A percentile compares a stretch with the other conserved stretches of the same genome.
phyloP scores from a whole-genome alignment of 768 basidiomycete genomes.

The Sarcodon aspratus region DNA sequence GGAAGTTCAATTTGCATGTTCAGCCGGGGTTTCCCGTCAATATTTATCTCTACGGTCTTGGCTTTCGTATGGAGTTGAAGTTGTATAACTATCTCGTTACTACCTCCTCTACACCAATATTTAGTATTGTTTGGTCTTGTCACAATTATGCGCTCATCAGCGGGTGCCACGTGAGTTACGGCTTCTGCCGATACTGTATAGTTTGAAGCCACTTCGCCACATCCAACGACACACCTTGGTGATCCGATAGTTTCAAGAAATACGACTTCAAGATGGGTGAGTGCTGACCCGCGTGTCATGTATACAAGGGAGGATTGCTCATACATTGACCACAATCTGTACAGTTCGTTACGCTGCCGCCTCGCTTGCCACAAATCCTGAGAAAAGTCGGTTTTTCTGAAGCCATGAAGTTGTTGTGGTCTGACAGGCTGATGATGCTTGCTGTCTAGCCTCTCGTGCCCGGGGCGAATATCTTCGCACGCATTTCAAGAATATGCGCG shows the following conservation, averaged over 20 bases:
- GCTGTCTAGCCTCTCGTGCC: constrained; percentile 64
- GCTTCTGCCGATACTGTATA: not conserved
- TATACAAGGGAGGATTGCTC: constrained; percentile 5
- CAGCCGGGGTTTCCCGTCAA: too few relatives aligned
- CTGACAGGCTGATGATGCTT: constrained; percentile 3
- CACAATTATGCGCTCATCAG: too few relatives aligned
- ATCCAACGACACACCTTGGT: not conserved
- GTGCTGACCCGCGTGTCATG: constrained; percentile 4
- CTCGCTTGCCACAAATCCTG: constrained; percentile 80
- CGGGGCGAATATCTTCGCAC: constrained; percentile 97
- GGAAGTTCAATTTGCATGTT: too few relatives aligned
- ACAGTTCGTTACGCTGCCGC: constrained; percentile 92
- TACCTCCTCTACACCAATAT: too few relatives aligned
- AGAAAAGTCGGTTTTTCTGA: constrained; percentile 64
- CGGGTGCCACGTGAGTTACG: not conserved
- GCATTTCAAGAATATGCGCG: constrained; percentile 99
- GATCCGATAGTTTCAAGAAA: not conserved
- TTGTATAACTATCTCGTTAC: too few relatives aligned
- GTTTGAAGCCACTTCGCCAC: not conserved
- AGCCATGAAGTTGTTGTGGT: constrained; percentile 5
- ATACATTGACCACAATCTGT: constrained; percentile 8
- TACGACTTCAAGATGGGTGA: constrained; percentile 25
- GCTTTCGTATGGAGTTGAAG: too few relatives aligned
- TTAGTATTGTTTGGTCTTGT: too few relatives aligned
- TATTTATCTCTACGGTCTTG: too few relatives aligned